Evolutionary conservation across 306 rosid species (phyloP).

Genomic region (Geum urbanum): DNA sequence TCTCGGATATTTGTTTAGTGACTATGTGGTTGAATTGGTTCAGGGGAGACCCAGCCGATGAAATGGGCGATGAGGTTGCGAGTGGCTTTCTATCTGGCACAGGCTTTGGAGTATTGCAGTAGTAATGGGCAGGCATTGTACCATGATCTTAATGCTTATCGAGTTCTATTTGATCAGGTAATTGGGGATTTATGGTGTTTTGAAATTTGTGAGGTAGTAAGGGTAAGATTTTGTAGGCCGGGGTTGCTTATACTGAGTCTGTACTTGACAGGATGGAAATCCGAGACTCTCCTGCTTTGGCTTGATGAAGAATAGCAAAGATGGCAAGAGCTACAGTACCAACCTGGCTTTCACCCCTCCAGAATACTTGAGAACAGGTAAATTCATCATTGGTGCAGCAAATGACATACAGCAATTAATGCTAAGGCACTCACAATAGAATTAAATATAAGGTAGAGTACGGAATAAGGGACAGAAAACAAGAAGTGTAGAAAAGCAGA

Average conservation of each 20-base stretch:
- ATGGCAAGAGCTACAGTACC: constrained; percentile 94
- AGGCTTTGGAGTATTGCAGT: constrained; percentile 92
- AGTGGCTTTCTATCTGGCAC: constrained; percentile 92
- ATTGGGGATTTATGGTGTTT: not conserved
- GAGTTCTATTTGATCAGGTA: constrained; percentile 91
- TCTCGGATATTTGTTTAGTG: not conserved
- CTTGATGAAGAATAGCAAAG: constrained; percentile 98
- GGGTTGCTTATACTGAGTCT: constrained; percentile 12
- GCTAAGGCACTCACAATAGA: not conserved
- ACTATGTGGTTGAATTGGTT: constrained; percentile 9
- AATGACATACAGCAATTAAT: not conserved
- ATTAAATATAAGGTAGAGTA: not conserved
- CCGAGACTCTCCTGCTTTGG: constrained; percentile 98
- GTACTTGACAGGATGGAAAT: constrained; percentile 66
- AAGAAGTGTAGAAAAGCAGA: not conserved
- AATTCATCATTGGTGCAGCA: constrained; percentile 6
- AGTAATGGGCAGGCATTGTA: constrained; percentile 78
- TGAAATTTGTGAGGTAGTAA: constrained; percentile 1
- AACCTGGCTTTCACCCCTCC: constrained; percentile 99
- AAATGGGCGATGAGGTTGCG: constrained; percentile 99
- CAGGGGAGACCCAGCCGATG: constrained; percentile 97
- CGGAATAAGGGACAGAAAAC: not conserved
- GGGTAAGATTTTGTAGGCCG: constrained; percentile 13
- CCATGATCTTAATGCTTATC: constrained; percentile 97
- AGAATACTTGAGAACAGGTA: constrained; percentile 95